Base-by-base conservation (phyloP, 371 early-diverging fungal genomes). In the Mucor indicus region DNA sequence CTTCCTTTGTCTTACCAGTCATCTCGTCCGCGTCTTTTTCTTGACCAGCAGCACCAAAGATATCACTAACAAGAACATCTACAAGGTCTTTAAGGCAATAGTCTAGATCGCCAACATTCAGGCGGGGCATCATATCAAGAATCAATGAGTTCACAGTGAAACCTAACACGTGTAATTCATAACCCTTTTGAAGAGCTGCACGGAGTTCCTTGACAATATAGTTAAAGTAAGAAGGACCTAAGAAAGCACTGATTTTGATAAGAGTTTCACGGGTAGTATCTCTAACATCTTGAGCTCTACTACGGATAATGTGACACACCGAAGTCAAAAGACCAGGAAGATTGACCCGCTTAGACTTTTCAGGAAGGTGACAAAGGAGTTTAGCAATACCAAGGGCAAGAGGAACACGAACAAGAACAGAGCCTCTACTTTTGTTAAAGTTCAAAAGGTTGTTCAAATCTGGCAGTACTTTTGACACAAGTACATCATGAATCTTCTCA, bases 1-100 rank as follows among this genome's bases (percentile, higher is more conserved):
- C 90, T 64, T 96, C 97, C 60, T 86, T 87, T 61, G 85, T 90
- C 70, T 93, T 95, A 33, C 86, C 86, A 3, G 83, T 84, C 62
- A 93, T 84, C 48, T 91, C 96, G 55, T 91, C 87, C 0, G 86
- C 81, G 38, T 95, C 93, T 57, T 93, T 91, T 55, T 98, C 97
- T 53, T 85, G 77, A 30, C 91, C 92, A 22, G 86, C 72, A 17
- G 78, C 78, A 3, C 97, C 98, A 79, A 98, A 98, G 25, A 98
- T 80, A 62, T 96, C 96, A 48, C 87, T 80, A 13, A 89, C 66
- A 17, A 93, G 62, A 17, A 98, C 80, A 17, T 75, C 62, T 2
- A 89, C 78, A 21, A 96, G 61, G 7, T 72, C 74, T 24, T 71
- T 73, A 6, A 92, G 60, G 43, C 91, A 87, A 47, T 84, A 72